Evolutionary conservation across 2,329 filamentous ascomycete genomes (phyloP).

Genomic region (Penicillium italicum): DNA sequence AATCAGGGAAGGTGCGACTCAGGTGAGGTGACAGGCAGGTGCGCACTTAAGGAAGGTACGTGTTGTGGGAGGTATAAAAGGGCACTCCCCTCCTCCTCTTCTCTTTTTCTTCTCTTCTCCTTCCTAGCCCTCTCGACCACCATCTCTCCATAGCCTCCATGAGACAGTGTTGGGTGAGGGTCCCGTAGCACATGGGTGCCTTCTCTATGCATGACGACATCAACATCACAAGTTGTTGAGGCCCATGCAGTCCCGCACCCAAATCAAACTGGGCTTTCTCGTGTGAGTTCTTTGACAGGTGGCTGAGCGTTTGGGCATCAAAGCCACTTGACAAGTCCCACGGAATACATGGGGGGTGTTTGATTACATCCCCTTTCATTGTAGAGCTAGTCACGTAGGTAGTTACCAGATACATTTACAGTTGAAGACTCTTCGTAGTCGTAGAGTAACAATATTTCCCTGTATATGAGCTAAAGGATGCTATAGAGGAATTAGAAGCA

Average conservation of each 20-base stretch:
- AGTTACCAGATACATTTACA: neutral
- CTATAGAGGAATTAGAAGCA: neutral
- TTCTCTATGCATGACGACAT: neutral
- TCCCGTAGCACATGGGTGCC: neutral
- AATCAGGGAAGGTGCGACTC: neutral
- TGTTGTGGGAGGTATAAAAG: neutral
- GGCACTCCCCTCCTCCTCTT: no score
- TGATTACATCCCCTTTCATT: neutral
- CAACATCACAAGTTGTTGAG: neutral
- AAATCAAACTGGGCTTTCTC: neutral
- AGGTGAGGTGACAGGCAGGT: neutral
- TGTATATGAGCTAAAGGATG: neutral
- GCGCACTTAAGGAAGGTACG: neutral
- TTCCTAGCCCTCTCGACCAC: neutral
- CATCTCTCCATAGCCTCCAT: no score
- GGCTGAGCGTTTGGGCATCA: neutral
- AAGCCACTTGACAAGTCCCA: neutral
- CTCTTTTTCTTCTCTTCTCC: neutral
- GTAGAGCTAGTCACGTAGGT: neutral
- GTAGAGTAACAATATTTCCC: neutral
- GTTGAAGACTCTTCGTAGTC: neutral
- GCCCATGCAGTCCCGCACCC: neutral
- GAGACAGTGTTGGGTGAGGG: neutral
- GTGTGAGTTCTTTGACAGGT: neutral
- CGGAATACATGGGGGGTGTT: neutral